A percentile compares a stretch with the other conserved stretches of the same genome.
These are phyloP conservation scores for Wickerhamiella lipophila DNA, from an alignment of 805 yeast genomes.

Conservation along the genomic window DNA sequence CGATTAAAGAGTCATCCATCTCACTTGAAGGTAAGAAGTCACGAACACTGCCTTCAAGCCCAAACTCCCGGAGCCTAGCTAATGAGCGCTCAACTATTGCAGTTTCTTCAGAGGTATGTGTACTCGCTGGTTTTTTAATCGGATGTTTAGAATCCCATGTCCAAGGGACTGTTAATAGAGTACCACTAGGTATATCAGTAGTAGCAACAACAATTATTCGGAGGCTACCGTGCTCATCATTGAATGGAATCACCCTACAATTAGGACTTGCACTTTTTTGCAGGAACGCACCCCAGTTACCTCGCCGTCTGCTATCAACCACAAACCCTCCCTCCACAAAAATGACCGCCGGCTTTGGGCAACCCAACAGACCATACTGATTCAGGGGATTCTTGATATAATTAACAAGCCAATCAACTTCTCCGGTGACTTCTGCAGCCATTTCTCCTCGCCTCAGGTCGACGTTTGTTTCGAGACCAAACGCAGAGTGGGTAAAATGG, in stretches of 20 bases:
- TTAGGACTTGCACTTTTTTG: conserved; percentile 70
- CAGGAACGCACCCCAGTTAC: conserved; percentile 61
- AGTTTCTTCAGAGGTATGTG: conserved; percentile 24
- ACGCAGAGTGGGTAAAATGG: conserved; percentile 24
- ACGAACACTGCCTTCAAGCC: neutral
- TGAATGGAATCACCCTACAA: conserved; percentile 43
- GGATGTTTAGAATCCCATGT: conserved; percentile 80
- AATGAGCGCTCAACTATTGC: conserved; percentile 12
- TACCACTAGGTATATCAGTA: conserved; percentile 45
- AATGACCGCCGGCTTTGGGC: conserved; percentile 49
- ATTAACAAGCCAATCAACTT: conserved; percentile 48
- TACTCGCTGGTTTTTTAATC: conserved; percentile 36
- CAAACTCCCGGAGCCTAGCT: conserved; percentile 1
- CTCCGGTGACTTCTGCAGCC: conserved; percentile 58
- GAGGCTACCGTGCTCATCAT: conserved; percentile 29
- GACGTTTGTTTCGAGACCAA: conserved; percentile 43
- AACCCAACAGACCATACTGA: conserved; percentile 62
- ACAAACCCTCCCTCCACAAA: conserved; percentile 41
- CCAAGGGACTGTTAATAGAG: conserved; percentile 74
- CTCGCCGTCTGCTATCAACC: conserved; percentile 68
- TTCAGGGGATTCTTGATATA: conserved; percentile 56
- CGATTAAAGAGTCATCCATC: neutral
- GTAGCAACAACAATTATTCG: conserved; percentile 47
- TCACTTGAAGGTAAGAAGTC: conserved; percentile 1
- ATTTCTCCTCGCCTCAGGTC: conserved; percentile 37